These are phyloP conservation scores for Haplosporangium sp. DNA, from an alignment of 371 early-diverging fungal species.

Conservation along the genomic window DNA sequence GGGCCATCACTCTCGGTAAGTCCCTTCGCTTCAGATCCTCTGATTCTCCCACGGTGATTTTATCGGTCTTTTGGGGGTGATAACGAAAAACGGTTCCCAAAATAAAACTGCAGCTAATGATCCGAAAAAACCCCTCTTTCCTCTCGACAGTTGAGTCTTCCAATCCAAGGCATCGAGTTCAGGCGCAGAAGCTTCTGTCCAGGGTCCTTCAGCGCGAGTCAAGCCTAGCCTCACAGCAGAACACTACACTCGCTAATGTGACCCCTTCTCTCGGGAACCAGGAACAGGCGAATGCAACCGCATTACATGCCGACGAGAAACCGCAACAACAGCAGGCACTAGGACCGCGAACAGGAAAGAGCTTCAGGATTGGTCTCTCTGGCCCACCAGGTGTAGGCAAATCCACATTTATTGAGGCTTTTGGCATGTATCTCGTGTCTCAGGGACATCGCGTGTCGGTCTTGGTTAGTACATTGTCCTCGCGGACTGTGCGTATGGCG, in stretches of 20 bases:
- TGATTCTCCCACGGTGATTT: not conserved
- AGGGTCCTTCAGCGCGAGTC: constrained; percentile 53
- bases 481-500: too few species aligned
- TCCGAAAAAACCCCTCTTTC: not conserved
- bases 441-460: constrained; percentile 78
- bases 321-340: constrained; percentile 9
- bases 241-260: constrained; percentile 13
- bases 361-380: constrained; percentile 79
- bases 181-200: constrained; percentile 67
- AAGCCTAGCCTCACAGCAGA: constrained; percentile 34
- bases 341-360: constrained; percentile 39
- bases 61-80: too few species aligned
- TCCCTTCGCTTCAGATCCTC: constrained; percentile 6
- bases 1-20: constrained; percentile 74
- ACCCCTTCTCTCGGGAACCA: constrained; percentile 14
- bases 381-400: constrained; percentile 88
- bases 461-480: constrained; percentile 64
- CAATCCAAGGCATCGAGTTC: constrained; percentile 62
- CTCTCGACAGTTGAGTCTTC: constrained; percentile 69
- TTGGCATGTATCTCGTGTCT: constrained; percentile 75
- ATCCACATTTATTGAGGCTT: constrained; percentile 83
- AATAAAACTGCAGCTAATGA: not conserved
- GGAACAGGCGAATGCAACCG: not conserved
- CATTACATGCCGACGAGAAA: not conserved
- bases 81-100: not conserved